Conservation (phyloP, 495 filamentous ascomycete species). For the Annulohypoxylon moriforme region DNA sequence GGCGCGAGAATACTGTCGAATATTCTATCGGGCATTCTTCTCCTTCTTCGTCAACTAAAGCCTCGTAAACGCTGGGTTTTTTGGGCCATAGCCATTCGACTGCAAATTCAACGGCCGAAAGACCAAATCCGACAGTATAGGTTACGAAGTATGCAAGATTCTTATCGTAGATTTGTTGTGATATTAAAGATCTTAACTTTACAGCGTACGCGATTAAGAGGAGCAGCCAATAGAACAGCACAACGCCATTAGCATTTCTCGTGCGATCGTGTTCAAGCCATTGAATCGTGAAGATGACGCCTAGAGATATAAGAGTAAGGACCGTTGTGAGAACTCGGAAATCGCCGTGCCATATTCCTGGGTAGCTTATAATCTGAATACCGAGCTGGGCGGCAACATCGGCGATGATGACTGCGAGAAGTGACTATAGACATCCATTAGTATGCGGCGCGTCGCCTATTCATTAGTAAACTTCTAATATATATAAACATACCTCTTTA, state of each 20-base stretch:
- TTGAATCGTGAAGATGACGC: constrained; percentile 85
- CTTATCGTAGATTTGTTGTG: constrained; percentile 73
- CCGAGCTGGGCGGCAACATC: constrained; percentile 77
- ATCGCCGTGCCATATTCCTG: constrained; percentile 78
- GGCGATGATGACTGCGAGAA: constrained; percentile 75
- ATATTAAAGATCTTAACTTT: constrained; percentile 88
- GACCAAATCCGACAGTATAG: constrained; percentile 77
- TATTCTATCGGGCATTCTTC: constrained; percentile 96
- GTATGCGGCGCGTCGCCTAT: constrained; percentile 11
- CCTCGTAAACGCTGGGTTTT: constrained; percentile 83
- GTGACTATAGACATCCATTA: constrained; percentile 60
- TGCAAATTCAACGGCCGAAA: constrained; percentile 78
- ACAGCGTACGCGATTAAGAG: constrained; percentile 82
- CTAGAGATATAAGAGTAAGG: constrained; percentile 78
- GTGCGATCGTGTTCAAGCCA: constrained; percentile 91
- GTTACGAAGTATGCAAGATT: constrained; percentile 80
- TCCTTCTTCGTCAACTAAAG: constrained; percentile 75
- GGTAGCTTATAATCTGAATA: constrained; percentile 79
- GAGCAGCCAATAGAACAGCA: constrained; percentile 96
- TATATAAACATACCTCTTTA: constrained; percentile 75
- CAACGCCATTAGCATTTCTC: constrained; percentile 90
- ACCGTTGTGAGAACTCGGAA: constrained; percentile 93
- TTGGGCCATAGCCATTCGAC: constrained; percentile 95
- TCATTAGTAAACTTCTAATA: not conserved
- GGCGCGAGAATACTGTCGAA: constrained; percentile 90